A percentile compares a stretch with the other conserved stretches of the same genome.
Evolutionary conservation across 108 stramenopile genomes (phyloP).

Genomic region (Nitzschia inconspicua): DNA sequence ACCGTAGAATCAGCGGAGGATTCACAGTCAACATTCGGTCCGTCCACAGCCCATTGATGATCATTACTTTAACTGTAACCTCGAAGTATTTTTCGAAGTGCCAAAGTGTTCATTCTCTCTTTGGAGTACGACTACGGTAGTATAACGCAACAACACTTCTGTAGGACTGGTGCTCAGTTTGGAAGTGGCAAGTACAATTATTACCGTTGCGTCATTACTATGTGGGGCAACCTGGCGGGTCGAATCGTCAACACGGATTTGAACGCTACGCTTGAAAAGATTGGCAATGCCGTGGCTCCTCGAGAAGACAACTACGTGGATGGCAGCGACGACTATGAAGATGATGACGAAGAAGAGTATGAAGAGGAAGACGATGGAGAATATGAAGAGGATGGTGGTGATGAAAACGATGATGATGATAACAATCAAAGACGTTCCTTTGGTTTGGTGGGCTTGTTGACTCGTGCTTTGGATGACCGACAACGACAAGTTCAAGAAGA

Average conservation of each 20-base stretch:
- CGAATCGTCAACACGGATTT: slow-evolving; percentile 15
- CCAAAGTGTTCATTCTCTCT: no score
- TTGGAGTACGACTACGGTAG: no score
- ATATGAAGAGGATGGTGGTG: slow-evolving; percentile 11
- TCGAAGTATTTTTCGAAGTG: no score
- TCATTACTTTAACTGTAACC: no score
- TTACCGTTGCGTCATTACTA: slow-evolving; percentile 6
- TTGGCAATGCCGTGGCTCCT: slow-evolving; percentile 46
- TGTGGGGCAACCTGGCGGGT: slow-evolving; percentile 39
- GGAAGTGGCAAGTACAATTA: not conserved
- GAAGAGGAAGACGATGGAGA: slow-evolving; percentile 14
- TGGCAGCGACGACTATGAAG: slow-evolving; percentile 29
- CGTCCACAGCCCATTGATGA: no score
- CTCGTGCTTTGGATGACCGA: slow-evolving; percentile 31
- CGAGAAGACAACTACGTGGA: slow-evolving; percentile 18
- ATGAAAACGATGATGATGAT: slow-evolving; percentile 10
- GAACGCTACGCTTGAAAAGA: slow-evolving; percentile 25
- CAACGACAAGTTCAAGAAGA: not conserved
- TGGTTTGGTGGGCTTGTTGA: slow-evolving; percentile 28
- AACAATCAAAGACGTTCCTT: slow-evolving; percentile 3
- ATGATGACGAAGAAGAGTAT: slow-evolving; percentile 27
- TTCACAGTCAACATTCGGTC: no score
- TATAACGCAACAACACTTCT: no score
- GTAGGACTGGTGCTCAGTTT: not conserved
- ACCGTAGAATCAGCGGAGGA: no score